phyloP scores from a whole-genome alignment of 164 flowering plant genomes.

The Magnolia sinica region DNA sequence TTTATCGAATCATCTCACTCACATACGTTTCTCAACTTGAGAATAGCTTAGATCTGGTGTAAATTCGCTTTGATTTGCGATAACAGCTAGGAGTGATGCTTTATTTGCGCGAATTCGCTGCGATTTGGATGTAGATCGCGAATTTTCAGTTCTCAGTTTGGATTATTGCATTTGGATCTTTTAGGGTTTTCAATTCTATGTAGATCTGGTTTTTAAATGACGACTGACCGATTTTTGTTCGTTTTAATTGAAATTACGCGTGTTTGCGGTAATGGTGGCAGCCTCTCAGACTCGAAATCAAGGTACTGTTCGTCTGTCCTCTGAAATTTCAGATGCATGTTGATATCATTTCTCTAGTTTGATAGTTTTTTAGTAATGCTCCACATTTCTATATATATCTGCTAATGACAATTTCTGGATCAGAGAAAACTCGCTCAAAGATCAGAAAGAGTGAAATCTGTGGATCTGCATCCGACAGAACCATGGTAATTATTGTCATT shows the following conservation, averaged over 20 bases:
- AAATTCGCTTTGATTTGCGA: background rate
- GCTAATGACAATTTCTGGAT: conserved; percentile 7
- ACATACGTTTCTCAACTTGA: background rate
- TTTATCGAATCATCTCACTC: background rate
- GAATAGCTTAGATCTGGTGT: conserved; percentile 1
- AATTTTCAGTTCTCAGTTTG: background rate
- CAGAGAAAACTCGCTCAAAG: conserved; percentile 18
- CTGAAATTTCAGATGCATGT: background rate
- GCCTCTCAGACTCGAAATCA: conserved; percentile 15
- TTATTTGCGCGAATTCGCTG: background rate
- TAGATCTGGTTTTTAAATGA: background rate
- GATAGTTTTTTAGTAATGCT: too few relatives aligned
- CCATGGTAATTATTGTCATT: conserved; percentile 1
- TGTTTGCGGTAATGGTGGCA: background rate
- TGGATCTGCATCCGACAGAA: conserved; percentile 19
- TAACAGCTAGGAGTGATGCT: background rate
- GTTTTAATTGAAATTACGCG: background rate
- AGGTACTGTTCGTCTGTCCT: background rate
- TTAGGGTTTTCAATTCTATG: background rate
- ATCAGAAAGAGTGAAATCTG: conserved; percentile 16
- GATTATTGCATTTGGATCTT: background rate
- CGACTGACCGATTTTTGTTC: background rate
- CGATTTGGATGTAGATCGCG: too few relatives aligned
- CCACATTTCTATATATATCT: background rate
- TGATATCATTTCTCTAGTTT: background rate